Conservation (phyloP, 495 filamentous ascomycete species). For the Talaromyces liani region DNA sequence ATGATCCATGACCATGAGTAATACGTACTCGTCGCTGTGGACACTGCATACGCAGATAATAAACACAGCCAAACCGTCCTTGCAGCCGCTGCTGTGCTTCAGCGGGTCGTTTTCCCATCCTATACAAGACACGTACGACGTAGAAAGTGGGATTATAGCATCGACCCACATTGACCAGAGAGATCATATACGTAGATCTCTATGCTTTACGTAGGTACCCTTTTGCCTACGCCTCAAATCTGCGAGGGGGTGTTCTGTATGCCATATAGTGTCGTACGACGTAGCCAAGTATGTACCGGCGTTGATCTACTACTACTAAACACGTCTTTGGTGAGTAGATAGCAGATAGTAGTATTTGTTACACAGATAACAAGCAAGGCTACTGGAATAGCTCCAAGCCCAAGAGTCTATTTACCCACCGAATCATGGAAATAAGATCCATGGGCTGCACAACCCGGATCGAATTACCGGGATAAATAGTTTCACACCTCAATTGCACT, state of each 20-base stretch:
- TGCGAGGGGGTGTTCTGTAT: slow-evolving; percentile 5
- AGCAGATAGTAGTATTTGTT: background rate
- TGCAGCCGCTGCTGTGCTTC: slow-evolving; percentile 1
- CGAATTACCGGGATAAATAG: background rate
- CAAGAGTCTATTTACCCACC: background rate
- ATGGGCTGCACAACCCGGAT: background rate
- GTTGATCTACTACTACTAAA: background rate
- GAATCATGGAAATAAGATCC: background rate
- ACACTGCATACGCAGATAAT: background rate
- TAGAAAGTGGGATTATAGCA: background rate
- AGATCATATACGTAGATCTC: slow-evolving; percentile 4
- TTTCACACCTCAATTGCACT: background rate
- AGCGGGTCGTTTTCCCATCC: background rate
- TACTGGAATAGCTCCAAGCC: background rate
- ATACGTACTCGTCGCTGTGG: background rate
- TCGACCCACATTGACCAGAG: slow-evolving; percentile 2
- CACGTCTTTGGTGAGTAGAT: background rate
- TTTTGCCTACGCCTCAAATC: slow-evolving; percentile 1
- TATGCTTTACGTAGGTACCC: slow-evolving; percentile 2
- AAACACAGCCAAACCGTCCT: background rate
- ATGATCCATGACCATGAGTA: background rate
- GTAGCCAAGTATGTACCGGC: background rate
- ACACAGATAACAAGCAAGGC: slow-evolving; percentile 3
- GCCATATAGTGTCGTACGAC: background rate
- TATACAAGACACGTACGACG: background rate